Base-by-base conservation (phyloP, 495 filamentous ascomycete genomes). In the Thozetella sp. region DNA sequence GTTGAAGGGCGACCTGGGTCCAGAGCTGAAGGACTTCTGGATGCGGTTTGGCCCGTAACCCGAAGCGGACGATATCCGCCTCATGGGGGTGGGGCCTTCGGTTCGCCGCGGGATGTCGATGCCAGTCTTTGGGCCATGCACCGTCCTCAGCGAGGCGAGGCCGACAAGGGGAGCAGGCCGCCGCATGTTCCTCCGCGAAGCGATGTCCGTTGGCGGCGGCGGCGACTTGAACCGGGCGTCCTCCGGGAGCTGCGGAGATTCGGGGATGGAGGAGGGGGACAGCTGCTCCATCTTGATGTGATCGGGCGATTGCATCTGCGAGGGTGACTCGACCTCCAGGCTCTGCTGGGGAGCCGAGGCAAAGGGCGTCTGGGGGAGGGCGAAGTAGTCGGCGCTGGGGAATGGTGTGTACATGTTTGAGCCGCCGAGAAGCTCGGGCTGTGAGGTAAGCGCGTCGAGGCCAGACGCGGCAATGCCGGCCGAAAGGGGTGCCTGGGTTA, bases 121-220 rank as follows among this genome's bases (percentile, higher is more conserved):
- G 20, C 67, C 73, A 1, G 72, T 74, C 65, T 76, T 81, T 2
- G 74, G 58, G n/a, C 69, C 71, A 51, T 62, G 62, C 10, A 72
- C 71, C 22, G 61, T 69, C 24, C 67, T 73, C 1, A 75, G 59
- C 2, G 75, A 64, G 17, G 67, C 27, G 19, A 74, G 63, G 15
- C 71, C 74, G 10, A 48, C 43, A 4, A 82, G 69, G 17, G 72
- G 66, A 13, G 77, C 72, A 1, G 78, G 77, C 12, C 77, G 72
- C 9, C 75, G 69, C 53, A 74, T 72, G 58, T 81, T 82, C 56
- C 79, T 70, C 25, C 79, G 73, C 19, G 75, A 70, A 22, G 79
- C 79, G 40, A 82, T 76, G 59, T 82, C 76, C 40, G 75, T 71
- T 1, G 77, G 70, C 25, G 78, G 78, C 10, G 78, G 76, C 1